Evolutionary conservation across 2,329 filamentous ascomycete species (phyloP), one percentile per base, ranked within the genome.

Genomic region (Diplodia seriata): DNA sequence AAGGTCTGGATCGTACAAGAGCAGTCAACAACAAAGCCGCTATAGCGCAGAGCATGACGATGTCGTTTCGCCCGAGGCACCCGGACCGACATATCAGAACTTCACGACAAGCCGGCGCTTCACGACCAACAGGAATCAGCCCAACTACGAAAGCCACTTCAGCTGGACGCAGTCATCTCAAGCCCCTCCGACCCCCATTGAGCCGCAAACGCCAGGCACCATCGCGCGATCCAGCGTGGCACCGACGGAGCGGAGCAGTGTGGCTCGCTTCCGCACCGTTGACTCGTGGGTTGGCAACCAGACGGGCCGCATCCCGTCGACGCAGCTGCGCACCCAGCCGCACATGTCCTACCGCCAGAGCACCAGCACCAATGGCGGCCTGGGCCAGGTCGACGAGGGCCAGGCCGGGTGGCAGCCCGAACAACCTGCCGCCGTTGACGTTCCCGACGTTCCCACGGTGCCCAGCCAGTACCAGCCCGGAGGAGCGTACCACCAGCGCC

Each of bases 271-370:
- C 73, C 77, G 78, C 62, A 80, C 78, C 29, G 73, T 81, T 47
- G 76, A 81, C 70, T 77, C 74, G 1, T 81, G 79, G 79, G 79
- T 81, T 14, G 76, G 77, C 66, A 74, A 80, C 54, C 79, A 81
- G 67, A 73, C 78, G 1, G 76, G 74, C 59, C 76, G 76, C 8
- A 70, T 80, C 20, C 77, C 79, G 68, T 76, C 75, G 56, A 74
- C 76, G 67, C 75, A 75, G 62, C 71, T 79, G 20, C 76, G 74
- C 49, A 74, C 78, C 23, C 75, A 78, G 51, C 75, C 64, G 64
- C 64, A 59, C 29, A 40, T 38, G 4, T 59, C 54, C 8, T 59
- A 56, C 36, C 53, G 64, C 5, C 64, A 59, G 43, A 59, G 55
- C 54, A 67, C 36, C n/a, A 63, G 59, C 59, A 63, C 59, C 43